A percentile compares a stretch with the other conserved stretches of the same genome.
Conservation (phyloP, 192 early-diverging fungal species). For the Obelidium mucronatum region DNA sequence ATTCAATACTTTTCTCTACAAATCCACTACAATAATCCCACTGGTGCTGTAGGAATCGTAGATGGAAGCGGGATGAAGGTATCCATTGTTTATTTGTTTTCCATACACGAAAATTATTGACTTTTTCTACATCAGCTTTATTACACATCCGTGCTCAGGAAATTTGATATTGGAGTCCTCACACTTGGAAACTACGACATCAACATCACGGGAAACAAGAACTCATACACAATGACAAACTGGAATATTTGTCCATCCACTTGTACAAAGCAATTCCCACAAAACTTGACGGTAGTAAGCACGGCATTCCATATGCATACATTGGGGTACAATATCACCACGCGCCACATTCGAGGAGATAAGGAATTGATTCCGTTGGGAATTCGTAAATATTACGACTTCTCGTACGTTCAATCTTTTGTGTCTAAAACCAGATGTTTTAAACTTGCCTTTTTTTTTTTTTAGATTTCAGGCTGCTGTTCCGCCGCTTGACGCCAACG, state of each 20-base stretch:
- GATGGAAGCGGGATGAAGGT: constrained; percentile 21
- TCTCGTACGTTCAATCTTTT: not conserved
- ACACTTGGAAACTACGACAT: constrained; percentile 24
- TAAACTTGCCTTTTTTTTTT: not conserved
- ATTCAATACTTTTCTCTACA: constrained; percentile 32
- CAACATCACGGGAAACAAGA: constrained; percentile 18
- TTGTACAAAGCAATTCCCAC: constrained; percentile 36
- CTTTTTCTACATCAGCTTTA: constrained; percentile 5
- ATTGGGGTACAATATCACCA: constrained; percentile 31
- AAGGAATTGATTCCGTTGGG: constrained; percentile 32
- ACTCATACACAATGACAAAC: not conserved
- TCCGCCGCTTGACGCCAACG: not conserved
- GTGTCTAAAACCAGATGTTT: not conserved
- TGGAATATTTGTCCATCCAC: constrained; percentile 28
- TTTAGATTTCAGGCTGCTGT: constrained; percentile 14
- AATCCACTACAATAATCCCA: constrained; percentile 31
- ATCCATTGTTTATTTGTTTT: not conserved
- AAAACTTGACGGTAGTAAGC: constrained; percentile 10
- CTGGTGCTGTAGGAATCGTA: not conserved
- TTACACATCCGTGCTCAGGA: constrained; percentile 20
- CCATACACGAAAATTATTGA: not conserved
- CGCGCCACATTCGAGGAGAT: constrained; percentile 32
- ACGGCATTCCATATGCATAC: constrained; percentile 43
- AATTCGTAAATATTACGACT: constrained; percentile 34
- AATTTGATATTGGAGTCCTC: constrained; percentile 32